A percentile compares a stretch with the other conserved stretches of the same genome.
Evolutionary conservation across 2,329 filamentous ascomycete genomes (phyloP).

Genomic region (Aureobasidium uvarum): DNA sequence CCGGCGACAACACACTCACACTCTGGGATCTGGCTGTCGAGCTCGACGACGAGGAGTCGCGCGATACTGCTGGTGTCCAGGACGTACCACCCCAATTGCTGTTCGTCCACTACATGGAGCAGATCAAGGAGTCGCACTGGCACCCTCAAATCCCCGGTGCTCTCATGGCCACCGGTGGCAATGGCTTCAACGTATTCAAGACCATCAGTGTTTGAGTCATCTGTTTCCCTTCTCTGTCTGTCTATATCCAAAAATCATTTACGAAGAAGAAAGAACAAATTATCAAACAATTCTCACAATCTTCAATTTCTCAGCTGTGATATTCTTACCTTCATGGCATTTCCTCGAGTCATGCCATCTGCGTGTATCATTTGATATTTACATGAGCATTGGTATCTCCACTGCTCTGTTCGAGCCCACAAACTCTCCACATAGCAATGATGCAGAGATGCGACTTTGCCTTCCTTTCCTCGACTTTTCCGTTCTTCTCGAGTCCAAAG

Average conservation of each 20-base stretch:
- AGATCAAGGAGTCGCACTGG: conserved; percentile 96
- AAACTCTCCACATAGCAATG: too few relatives aligned
- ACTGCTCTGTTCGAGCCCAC: too few relatives aligned
- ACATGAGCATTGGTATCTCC: too few relatives aligned
- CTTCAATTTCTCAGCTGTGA: not conserved
- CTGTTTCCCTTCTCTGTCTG: not conserved
- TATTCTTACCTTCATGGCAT: not conserved
- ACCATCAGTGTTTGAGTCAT: conserved; percentile 42
- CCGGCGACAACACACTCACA: conserved; percentile 90
- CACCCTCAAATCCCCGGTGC: conserved; percentile 92
- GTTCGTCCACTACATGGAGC: conserved; percentile 95
- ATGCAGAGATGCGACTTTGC: not conserved
- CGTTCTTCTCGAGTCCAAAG: not conserved
- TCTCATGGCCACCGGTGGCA: conserved; percentile 84
- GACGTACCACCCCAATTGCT: conserved; percentile 92
- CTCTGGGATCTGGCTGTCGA: conserved; percentile 97
- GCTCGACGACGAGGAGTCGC: conserved; percentile 94
- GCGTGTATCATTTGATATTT: not conserved
- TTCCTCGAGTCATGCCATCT: not conserved
- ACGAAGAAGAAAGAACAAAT: conserved; percentile 1
- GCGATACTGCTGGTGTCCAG: conserved; percentile 78
- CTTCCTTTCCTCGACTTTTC: not conserved
- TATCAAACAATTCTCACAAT: not conserved
- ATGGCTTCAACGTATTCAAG: conserved; percentile 61
- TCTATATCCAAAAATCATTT: not conserved